Percentiles rank a stretch among this genome's conserved stretches.
These are phyloP conservation scores for Leptosphaerulina australis DNA, from an alignment of 2,329 filamentous ascomycete species.

Conservation along the genomic window DNA sequence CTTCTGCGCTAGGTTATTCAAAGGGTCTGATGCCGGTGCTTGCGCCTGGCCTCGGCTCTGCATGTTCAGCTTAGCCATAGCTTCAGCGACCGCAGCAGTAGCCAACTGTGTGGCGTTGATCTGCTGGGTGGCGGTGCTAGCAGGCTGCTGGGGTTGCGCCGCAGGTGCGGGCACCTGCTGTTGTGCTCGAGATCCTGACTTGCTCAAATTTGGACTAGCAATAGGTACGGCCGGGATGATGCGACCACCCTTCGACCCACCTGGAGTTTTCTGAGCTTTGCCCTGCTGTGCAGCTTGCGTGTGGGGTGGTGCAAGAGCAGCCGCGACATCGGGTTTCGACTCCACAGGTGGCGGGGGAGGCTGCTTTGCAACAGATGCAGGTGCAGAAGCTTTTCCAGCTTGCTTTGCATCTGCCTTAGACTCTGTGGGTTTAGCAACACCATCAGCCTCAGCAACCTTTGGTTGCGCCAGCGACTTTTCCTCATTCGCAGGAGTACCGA, in stretches of 20 bases:
- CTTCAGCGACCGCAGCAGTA: conserved; percentile 77
- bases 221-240: conserved; percentile 71
- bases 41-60: conserved; percentile 33
- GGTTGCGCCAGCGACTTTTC: conserved; percentile 38
- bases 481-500: conserved; percentile 38
- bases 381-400: conserved; percentile 34
- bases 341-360: conserved; percentile 70
- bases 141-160: conserved; percentile 41
- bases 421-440: conserved; percentile 58
- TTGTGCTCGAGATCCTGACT: conserved; percentile 48
- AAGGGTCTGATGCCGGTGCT: conserved; percentile 47
- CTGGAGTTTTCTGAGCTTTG: conserved; percentile 46
- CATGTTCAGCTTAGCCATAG: conserved; percentile 73
- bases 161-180: conserved; percentile 49
- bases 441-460: conserved; percentile 53
- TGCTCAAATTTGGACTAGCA: conserved; percentile 50
- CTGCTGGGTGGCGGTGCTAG: conserved; percentile 37
- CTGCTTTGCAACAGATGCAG: conserved; percentile 53
- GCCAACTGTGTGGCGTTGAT: conserved; percentile 75
- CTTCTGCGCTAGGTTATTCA: conserved; percentile 76
- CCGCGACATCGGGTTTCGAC: conserved; percentile 68
- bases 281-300: conserved; percentile 44
- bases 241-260: conserved; percentile 56
- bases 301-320: conserved; percentile 60
- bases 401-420: conserved; percentile 59